These are phyloP conservation scores for Apophysomyces sp. DNA, from an alignment of 371 early-diverging fungal species.

Conservation along the genomic window DNA sequence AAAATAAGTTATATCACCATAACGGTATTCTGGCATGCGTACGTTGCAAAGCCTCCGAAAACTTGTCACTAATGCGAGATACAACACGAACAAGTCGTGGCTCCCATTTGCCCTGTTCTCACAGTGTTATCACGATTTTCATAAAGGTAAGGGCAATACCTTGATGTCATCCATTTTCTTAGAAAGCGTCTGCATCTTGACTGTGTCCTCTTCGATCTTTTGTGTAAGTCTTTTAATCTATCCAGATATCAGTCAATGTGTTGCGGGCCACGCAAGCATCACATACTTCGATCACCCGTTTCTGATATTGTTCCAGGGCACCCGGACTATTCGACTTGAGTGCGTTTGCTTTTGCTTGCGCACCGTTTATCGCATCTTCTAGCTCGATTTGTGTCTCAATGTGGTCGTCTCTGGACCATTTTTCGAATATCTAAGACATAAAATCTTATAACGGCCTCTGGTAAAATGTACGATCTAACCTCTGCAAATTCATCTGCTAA, in stretches of 20 bases:
- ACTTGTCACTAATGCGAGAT: constrained; percentile 62
- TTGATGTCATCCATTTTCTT: constrained; percentile 33
- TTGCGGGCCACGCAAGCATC: constrained; percentile 1
- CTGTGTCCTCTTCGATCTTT: constrained; percentile 33
- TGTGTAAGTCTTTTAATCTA: constrained; percentile 27
- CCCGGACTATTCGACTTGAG: constrained; percentile 46
- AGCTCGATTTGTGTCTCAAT: constrained; percentile 35
- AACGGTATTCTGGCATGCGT: constrained; percentile 9
- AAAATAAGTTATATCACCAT: background rate
- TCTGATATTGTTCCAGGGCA: constrained; percentile 68
- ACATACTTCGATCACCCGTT: constrained; percentile 55
- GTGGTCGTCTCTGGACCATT: constrained; percentile 35
- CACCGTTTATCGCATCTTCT: constrained; percentile 51
- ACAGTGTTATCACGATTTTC: constrained; percentile 18
- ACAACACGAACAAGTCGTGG: constrained; percentile 61
- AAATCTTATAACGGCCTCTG: background rate
- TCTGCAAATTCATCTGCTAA: constrained; percentile 51
- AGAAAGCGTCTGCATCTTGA: constrained; percentile 21
- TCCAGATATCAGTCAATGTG: background rate
- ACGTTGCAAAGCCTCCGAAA: constrained; percentile 74
- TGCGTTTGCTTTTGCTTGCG: constrained; percentile 49
- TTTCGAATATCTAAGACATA: constrained; percentile 11
- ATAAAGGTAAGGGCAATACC: constrained; percentile 14
- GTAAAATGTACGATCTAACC: constrained; percentile 13
- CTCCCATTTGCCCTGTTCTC: constrained; percentile 59